phyloP scores from a whole-genome alignment of 345 rosid species.

The Abelmoschus esculentus region DNA sequence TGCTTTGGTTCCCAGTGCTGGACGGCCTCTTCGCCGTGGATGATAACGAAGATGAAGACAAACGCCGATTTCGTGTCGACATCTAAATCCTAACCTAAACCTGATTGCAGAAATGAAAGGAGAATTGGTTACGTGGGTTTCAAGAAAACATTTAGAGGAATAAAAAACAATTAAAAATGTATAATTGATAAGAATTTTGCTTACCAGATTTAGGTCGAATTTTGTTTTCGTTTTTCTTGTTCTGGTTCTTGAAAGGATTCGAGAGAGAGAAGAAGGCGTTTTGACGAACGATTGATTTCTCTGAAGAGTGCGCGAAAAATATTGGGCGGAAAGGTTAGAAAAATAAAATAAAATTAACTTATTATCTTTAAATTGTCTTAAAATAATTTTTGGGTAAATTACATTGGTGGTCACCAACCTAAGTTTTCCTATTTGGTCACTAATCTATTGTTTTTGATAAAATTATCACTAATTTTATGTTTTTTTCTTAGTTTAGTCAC shows the following conservation, averaged over 20 bases:
- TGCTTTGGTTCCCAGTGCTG: not conserved
- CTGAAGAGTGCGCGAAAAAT: not conserved
- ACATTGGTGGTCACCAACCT: too few relatives aligned
- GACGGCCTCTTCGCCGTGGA: conserved; percentile 5
- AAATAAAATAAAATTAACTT: too few relatives aligned
- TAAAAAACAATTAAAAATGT: too few relatives aligned
- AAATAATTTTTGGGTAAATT: too few relatives aligned
- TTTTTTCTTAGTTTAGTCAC: too few relatives aligned
- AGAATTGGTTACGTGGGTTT: not conserved
- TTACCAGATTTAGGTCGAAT: not conserved
- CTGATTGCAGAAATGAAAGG: not conserved
- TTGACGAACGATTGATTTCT: not conserved
- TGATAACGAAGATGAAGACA: not conserved
- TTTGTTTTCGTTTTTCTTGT: not conserved
- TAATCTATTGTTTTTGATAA: too few relatives aligned
- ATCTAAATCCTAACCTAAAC: not conserved
- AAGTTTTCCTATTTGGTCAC: too few relatives aligned
- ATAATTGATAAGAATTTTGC: not conserved
- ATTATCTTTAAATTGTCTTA: too few relatives aligned
- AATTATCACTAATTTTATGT: too few relatives aligned
- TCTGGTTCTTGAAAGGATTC: not conserved
- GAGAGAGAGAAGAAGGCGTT: not conserved
- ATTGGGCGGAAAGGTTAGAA: not conserved
- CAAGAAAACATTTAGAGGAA: not conserved
- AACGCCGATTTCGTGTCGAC: conserved; percentile 7